These are phyloP conservation scores for Rhodomyrtus tomentosa DNA, from an alignment of 345 rosid species.

Conservation along the genomic window DNA sequence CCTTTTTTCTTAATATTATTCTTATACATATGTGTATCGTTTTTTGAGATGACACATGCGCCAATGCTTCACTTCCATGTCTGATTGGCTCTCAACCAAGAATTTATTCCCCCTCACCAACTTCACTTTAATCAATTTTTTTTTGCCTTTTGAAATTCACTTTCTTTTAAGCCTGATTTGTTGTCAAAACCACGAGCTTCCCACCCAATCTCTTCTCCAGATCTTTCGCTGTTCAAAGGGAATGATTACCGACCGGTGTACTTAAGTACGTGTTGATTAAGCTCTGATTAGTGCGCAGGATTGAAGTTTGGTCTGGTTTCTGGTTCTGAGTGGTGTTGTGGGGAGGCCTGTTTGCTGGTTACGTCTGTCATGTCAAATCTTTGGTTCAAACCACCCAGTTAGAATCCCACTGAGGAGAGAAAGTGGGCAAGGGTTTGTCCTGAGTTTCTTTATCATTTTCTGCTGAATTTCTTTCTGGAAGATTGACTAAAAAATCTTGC, in stretches of 20 bases:
- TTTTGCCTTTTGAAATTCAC: neutral
- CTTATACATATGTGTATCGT: neutral
- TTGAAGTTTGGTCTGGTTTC: neutral
- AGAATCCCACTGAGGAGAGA: neutral
- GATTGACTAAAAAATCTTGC: neutral
- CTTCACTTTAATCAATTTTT: neutral
- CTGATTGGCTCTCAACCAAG: neutral
- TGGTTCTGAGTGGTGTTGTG: neutral
- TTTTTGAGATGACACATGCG: neutral
- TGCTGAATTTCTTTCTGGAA: neutral
- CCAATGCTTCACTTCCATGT: neutral
- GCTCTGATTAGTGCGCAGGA: neutral
- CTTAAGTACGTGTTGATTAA: neutral
- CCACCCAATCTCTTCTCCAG: neutral
- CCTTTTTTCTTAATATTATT: neutral
- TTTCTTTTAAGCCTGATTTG: neutral
- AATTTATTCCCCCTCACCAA: conserved; percentile 6
- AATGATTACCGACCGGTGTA: neutral
- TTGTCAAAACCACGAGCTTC: neutral
- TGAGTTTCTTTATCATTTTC: neutral
- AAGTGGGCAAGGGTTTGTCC: neutral
- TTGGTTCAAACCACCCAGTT: neutral
- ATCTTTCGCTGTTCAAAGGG: neutral
- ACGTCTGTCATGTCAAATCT: neutral
- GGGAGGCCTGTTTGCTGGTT: neutral